Evolutionary conservation across 805 yeast species (phyloP).

Genomic region (Lipomyces yamanashiensis): DNA sequence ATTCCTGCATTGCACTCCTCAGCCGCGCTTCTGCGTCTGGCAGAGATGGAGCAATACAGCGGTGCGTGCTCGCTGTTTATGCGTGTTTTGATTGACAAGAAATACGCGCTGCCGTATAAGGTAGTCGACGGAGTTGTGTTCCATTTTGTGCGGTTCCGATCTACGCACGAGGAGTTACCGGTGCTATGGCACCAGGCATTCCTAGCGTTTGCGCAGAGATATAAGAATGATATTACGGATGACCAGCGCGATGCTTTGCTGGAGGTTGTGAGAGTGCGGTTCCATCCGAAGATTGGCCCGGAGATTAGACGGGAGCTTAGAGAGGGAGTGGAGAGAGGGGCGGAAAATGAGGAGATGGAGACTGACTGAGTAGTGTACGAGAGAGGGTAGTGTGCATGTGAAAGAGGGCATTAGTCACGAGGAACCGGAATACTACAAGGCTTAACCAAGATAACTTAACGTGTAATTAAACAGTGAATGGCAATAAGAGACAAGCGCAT

Average conservation of each 20-base stretch:
- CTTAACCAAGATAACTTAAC: no score
- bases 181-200: constrained; percentile 98
- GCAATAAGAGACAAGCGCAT: no score
- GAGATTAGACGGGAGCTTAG: constrained; percentile 91
- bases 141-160: constrained; percentile 89
- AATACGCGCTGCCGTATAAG: constrained; percentile 95
- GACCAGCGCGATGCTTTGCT: constrained; percentile 94
- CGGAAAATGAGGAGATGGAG: constrained; percentile 8
- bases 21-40: constrained; percentile 85
- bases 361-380: background rate
- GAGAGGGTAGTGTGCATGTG: no score
- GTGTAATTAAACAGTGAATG: no score
- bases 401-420: no score
- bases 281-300: constrained; percentile 86
- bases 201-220: constrained; percentile 90
- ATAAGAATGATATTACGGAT: constrained; percentile 97
- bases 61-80: constrained; percentile 92
- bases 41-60: constrained; percentile 72
- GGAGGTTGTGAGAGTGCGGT: constrained; percentile 88
- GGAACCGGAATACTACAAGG: no score
- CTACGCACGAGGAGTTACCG: constrained; percentile 61
- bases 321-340: constrained; percentile 67
- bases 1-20: constrained; percentile 95
- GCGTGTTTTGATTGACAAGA: constrained; percentile 86
- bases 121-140: constrained; percentile 92